A percentile compares a stretch with the other conserved stretches of the same genome.
phyloP scores from a whole-genome alignment of 2,329 filamentous ascomycete species.

The Xylariaceae sp. region DNA sequence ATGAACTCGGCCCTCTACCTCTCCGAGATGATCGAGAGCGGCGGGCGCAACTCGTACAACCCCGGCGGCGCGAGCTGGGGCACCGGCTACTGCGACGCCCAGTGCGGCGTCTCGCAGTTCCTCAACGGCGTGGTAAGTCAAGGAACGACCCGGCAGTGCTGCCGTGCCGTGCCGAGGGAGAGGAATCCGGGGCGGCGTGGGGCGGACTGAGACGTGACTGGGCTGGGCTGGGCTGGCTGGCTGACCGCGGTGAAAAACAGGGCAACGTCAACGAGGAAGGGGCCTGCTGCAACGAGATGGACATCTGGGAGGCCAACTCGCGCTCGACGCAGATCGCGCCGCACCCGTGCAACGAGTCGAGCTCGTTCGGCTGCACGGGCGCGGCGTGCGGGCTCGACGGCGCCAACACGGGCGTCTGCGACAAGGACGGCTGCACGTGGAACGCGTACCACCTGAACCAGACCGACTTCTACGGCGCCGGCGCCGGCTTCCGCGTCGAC shows the following conservation, averaged over 20 bases:
- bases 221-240: too few species aligned
- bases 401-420: conserved; percentile 26
- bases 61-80: conserved; percentile 28
- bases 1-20: conserved; percentile 58
- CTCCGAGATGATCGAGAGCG: conserved; percentile 50
- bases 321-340: conserved; percentile 28
- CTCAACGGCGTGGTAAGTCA: conserved; percentile 29
- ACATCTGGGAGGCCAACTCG: conserved; percentile 31
- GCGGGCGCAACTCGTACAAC: conserved; percentile 40
- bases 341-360: conserved; percentile 28
- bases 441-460: conserved; percentile 27
- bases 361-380: conserved; percentile 20
- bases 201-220: conserved; percentile 7
- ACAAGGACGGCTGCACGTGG: conserved; percentile 29
- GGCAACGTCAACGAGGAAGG: conserved; percentile 27
- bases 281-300: conserved; percentile 32
- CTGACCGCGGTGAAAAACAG: too few species aligned
- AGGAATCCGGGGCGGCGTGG: not conserved
- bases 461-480: conserved; percentile 24
- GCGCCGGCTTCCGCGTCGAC: conserved; percentile 24
- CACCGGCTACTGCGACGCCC: conserved; percentile 31
- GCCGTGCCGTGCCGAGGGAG: not conserved
- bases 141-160: too few species aligned
- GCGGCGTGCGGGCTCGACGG: conserved; percentile 20
- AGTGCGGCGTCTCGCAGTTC: conserved; percentile 29